Evolutionary conservation across 2,329 filamentous ascomycete genomes (phyloP).

Genomic region (Aureobasidium subglaciale): DNA sequence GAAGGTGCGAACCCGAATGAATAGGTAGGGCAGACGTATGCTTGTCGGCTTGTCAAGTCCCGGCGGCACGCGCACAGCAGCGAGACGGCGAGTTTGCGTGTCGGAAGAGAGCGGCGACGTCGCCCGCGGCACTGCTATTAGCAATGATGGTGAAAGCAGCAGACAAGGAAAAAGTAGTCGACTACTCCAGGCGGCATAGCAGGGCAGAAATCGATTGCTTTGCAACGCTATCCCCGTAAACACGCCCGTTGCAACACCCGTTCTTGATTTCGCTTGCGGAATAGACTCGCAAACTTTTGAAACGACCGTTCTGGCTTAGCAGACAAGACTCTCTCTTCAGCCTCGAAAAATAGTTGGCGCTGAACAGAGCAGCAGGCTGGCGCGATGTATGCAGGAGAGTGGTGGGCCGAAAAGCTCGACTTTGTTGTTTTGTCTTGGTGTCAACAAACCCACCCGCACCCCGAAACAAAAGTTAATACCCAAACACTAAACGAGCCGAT

Average conservation of each 20-base stretch:
- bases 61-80: slow-evolving; percentile 1
- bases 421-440: slow-evolving; percentile 14
- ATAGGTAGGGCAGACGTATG: neutral
- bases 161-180: slow-evolving; percentile 3
- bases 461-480: slow-evolving; percentile 8
- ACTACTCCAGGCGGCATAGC: slow-evolving; percentile 8
- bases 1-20: neutral
- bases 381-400: slow-evolving; percentile 9
- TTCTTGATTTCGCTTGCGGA: slow-evolving; percentile 12
- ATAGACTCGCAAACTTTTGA: neutral
- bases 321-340: neutral
- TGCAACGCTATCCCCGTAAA: slow-evolving; percentile 14
- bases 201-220: slow-evolving; percentile 13
- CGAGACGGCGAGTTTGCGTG: neutral
- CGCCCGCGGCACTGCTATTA: slow-evolving; percentile 9
- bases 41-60: neutral
- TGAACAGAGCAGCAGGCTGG: slow-evolving; percentile 5
- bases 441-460: slow-evolving; percentile 14
- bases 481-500: neutral
- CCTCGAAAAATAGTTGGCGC: slow-evolving; percentile 7
- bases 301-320: neutral
- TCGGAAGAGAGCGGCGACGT: slow-evolving; percentile 2
- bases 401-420: slow-evolving; percentile 9
- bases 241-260: slow-evolving; percentile 12
- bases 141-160: slow-evolving; percentile 2